Conservation (phyloP, 2,329 filamentous ascomycete species). For the Calonectria fujianensis region DNA sequence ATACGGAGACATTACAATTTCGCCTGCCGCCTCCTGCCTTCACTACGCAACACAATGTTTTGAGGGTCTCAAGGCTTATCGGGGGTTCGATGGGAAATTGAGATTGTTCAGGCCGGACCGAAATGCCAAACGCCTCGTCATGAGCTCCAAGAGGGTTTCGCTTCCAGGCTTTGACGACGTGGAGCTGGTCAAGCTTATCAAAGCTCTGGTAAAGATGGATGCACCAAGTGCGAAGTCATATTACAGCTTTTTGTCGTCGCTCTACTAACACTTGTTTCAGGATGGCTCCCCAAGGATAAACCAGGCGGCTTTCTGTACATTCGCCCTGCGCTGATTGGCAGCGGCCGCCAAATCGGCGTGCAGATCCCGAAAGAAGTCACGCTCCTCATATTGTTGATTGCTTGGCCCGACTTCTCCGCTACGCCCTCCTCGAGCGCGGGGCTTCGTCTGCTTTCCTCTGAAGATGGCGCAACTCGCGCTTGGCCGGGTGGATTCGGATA, state of each 20-base stretch:
- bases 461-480: conserved; percentile 33
- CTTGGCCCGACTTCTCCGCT: conserved; percentile 31
- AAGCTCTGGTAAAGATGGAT: conserved; percentile 25
- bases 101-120: conserved; percentile 33
- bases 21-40: conserved; percentile 20
- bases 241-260: not conserved
- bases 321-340: conserved; percentile 39
- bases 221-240: conserved; percentile 6
- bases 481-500: conserved; percentile 60
- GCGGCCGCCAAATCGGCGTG: conserved; percentile 32
- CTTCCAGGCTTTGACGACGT: conserved; percentile 31
- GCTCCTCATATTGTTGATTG: conserved; percentile 12
- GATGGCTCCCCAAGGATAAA: conserved; percentile 31
- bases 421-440: conserved; percentile 29
- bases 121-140: conserved; percentile 31
- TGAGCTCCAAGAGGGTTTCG: conserved; percentile 29
- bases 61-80: conserved; percentile 33
- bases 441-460: conserved; percentile 32
- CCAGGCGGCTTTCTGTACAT: conserved; percentile 35
- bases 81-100: conserved; percentile 30
- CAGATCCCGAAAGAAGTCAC: conserved; percentile 37
- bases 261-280: not conserved
- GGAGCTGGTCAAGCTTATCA: conserved; percentile 34
- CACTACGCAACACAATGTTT: conserved; percentile 41
- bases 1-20: conserved; percentile 29